Conservation (phyloP, 306 rosid species). For the Vigna unguiculata region DNA sequence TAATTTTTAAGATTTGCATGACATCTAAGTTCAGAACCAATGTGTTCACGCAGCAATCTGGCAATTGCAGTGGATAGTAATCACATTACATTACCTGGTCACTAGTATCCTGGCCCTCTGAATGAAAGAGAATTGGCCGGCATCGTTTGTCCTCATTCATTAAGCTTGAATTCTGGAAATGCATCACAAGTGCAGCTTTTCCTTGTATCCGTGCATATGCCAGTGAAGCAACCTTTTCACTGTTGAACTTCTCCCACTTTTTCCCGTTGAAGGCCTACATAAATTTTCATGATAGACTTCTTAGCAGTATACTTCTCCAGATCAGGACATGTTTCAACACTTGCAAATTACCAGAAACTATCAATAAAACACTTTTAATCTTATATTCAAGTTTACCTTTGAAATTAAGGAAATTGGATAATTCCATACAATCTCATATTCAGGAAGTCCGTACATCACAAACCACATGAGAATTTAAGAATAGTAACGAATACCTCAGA, state of each 20-base stretch:
- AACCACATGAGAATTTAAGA: slow-evolving; percentile 9
- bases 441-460: not conserved
- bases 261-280: slow-evolving; percentile 89
- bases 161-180: slow-evolving; percentile 92
- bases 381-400: not conserved
- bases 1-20: slow-evolving; percentile 3
- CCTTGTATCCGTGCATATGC: slow-evolving; percentile 97
- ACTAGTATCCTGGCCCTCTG: slow-evolving; percentile 79
- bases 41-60: not conserved
- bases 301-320: slow-evolving; percentile 5
- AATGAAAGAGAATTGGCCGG: slow-evolving; percentile 89
- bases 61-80: slow-evolving; percentile 16
- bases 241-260: slow-evolving; percentile 94
- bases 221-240: slow-evolving; percentile 92
- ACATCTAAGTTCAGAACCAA: slow-evolving; percentile 9
- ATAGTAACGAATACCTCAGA: slow-evolving; percentile 22
- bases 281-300: slow-evolving; percentile 23
- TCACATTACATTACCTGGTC: slow-evolving; percentile 67
- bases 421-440: slow-evolving; percentile 32
- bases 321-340: slow-evolving; percentile 20
- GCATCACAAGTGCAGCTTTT: slow-evolving; percentile 88
- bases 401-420: slow-evolving; percentile 15
- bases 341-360: slow-evolving; percentile 25
- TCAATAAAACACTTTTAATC: slow-evolving; percentile 4
- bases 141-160: slow-evolving; percentile 97